Base-by-base conservation (phyloP, 441 rosid species). In the Theobroma grandiflorum region DNA sequence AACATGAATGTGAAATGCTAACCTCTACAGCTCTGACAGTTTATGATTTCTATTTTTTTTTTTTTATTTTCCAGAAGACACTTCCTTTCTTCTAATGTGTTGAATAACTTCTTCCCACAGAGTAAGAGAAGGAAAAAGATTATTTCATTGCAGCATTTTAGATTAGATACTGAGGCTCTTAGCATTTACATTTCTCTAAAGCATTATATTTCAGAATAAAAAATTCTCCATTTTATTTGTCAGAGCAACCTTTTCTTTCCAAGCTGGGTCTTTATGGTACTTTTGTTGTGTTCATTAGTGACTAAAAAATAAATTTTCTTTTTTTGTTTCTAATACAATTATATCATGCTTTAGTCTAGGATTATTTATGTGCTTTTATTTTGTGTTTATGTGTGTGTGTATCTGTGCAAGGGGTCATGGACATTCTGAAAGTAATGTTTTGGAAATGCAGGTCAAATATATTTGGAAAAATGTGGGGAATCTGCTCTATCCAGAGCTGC, bases 391-490 rank as follows among this genome's bases (percentile, higher is more conserved):
- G 65, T 7, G 12, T 22, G n/a, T 35, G 18, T 63, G 6, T 63
- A 6, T 20, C 43, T 14, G 9, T 63, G 14, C 42, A n/a, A 0
- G 4, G 7, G 18, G 31, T 72, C 11, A 14, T 45, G 62, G 74
- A 9, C 35, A 1, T 45, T 76, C 50, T 22, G 22, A 57, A 26
- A 47, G 14, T 45, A 31, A 18, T 42, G 10, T 72, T 58, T 75
- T 77, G n/a, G 33, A 63, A 20, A 42, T 78, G 72, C 82, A 90
- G 92, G 94, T 31, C 78, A 43, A 38, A 83, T 86, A 49, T 89
- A 85, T 76, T 37, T 86, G 82, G 89, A 87, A 58, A 80, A 80
- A 70, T 86, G 88, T 72, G 89, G 85, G 42, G 86, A 87, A n/a
- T 77, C 86, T 31, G 66, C 74, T 14, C 22, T 80, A 31, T 82